Evolutionary conservation across 495 filamentous ascomycete genomes (phyloP), one percentile per base, ranked within the genome.

Genomic region (Penicillium riverlandense): DNA sequence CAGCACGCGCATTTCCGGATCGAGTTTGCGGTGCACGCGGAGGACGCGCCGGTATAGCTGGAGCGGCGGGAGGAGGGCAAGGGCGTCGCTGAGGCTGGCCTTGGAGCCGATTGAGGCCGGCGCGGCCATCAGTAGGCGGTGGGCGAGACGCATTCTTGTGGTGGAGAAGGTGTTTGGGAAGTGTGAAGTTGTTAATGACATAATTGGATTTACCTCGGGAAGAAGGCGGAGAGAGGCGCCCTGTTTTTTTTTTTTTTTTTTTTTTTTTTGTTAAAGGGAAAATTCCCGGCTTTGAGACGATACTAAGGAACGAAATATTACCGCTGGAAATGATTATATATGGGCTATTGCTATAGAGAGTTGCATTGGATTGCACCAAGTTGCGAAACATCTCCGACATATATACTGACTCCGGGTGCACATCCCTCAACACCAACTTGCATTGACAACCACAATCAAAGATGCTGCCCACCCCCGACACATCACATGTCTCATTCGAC

Each of bases 391-490:
- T 6, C 4, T 22, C 22, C 22, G 22, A 22, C 22, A 22, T 22
- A 22, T 22, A 22, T 22, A 4, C 6, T 22, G 22, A 22, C 22
- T 22, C 22, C 22, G 22, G 22, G 22, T 22, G 22, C 22, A 0
- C 22, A 22, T 22, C 22, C 22, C 2, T 0, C 22, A 22, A 22
- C 22, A 22, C 6, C 22, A 22, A 22, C 22, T 22, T 22, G 4
- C 22, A 22, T 22, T 22, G 22, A 22, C 22, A 22, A 22, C 22
- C 22, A 22, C 22, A 22, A 22, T 22, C 22, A 22, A 22, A 22
- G 13, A 94, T 95, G 88, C 80, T 97, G 11, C 90, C 90, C 8
- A 98, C 91, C 9, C 92, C 92, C 1, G 85, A 85, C 40, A 98
- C 92, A 12, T 82, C 83, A 14, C 92, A 98, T 67, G 84, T 96